phyloP scores from a whole-genome alignment of 352 stramenopile genomes.

The Phytophthora pseudosyringae region DNA sequence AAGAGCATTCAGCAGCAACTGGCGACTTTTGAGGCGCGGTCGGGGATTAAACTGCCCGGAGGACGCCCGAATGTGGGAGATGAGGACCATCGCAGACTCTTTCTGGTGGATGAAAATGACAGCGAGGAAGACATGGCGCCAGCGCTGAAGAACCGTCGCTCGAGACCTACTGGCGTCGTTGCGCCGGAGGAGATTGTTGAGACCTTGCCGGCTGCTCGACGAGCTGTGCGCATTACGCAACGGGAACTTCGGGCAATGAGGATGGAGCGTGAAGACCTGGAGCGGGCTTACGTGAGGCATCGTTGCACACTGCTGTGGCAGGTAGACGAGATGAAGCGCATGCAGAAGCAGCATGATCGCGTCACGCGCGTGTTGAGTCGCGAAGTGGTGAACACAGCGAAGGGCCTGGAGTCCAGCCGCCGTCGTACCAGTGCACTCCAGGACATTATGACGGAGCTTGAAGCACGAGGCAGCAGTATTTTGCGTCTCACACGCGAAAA shows the following conservation, averaged over 20 bases:
- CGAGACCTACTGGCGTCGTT: constrained; percentile 55
- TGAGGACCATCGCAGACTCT: constrained; percentile 32
- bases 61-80: constrained; percentile 21
- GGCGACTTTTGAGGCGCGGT: constrained; percentile 49
- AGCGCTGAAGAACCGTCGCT: constrained; percentile 44
- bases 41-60: constrained; percentile 26
- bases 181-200: constrained; percentile 79
- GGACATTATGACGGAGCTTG: constrained; percentile 84
- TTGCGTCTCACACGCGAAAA: constrained; percentile 73
- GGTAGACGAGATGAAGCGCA: constrained; percentile 66
- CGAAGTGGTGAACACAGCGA: constrained; percentile 58
- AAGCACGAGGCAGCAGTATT: constrained; percentile 57
- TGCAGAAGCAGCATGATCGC: constrained; percentile 76
- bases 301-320: constrained; percentile 71
- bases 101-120: constrained; percentile 35
- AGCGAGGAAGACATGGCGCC: constrained; percentile 37
- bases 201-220: constrained; percentile 65
- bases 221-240: constrained; percentile 79
- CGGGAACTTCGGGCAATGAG: constrained; percentile 70
- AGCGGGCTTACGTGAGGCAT: constrained; percentile 73
- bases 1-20: constrained; percentile 64
- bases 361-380: constrained; percentile 52
- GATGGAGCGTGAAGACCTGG: constrained; percentile 79
- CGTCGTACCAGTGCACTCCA: constrained; percentile 76
- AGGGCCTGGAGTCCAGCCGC: constrained; percentile 68